These are phyloP conservation scores for Meyerozyma smithsonii DNA, from an alignment of 1,139 yeast genomes.

Conservation along the genomic window DNA sequence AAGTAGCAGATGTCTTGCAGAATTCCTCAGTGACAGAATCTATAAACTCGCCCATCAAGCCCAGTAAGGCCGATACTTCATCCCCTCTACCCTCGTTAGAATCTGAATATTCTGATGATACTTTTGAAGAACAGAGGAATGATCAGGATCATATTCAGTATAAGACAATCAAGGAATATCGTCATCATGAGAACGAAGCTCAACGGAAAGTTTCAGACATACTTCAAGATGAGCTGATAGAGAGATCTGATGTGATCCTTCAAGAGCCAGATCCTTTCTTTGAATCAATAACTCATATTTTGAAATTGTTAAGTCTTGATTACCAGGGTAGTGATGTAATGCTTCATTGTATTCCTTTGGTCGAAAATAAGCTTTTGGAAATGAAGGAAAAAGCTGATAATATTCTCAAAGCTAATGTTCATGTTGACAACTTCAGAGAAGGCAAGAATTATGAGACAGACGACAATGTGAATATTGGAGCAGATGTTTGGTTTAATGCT, in stretches of 20 bases:
- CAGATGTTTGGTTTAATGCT: too few species aligned
- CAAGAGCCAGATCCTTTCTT: neutral
- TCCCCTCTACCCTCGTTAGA: neutral
- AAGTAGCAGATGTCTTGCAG: neutral
- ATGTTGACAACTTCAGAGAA: too few species aligned
- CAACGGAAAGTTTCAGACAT: neutral
- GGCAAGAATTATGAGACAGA: too few species aligned
- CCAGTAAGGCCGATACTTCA: neutral
- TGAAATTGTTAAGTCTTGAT: neutral
- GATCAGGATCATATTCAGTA: neutral
- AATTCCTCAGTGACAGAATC: neutral
- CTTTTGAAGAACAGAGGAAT: neutral
- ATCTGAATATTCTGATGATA: neutral
- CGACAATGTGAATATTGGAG: too few species aligned
- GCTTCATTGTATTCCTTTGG: too few species aligned
- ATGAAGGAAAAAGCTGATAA: neutral
- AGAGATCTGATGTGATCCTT: neutral
- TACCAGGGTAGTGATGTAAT: too few species aligned
- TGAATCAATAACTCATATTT: neutral
- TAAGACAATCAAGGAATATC: neutral
- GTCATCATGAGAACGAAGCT: neutral
- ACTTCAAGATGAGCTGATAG: neutral
- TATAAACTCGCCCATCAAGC: neutral
- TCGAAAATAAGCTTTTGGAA: too few species aligned
- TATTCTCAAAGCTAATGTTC: too few species aligned